These are phyloP conservation scores for Gracilaria vermiculophylla DNA, from an alignment of 23 red algal species.

Conservation along the genomic window DNA sequence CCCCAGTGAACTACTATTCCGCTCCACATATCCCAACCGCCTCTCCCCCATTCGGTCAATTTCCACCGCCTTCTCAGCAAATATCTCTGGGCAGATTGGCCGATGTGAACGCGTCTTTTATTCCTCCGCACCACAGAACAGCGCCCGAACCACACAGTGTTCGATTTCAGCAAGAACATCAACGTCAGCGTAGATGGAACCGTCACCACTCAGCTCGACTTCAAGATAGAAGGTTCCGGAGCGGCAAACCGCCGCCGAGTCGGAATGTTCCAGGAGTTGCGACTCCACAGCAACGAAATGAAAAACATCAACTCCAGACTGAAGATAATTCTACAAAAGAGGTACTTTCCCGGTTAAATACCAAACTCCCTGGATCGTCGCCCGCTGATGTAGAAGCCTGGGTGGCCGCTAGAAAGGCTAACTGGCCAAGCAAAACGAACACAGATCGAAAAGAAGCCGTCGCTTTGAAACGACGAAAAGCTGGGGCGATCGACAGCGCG, in stretches of 20 bases:
- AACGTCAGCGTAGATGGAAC: background rate
- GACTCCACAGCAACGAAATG: background rate
- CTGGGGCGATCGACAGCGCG: background rate
- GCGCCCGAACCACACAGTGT: background rate
- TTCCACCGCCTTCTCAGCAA: background rate
- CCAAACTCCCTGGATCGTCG: conserved; percentile 27
- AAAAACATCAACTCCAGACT: background rate
- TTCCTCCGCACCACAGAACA: background rate
- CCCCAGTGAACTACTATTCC: background rate
- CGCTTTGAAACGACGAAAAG: background rate
- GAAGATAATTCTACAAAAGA: background rate
- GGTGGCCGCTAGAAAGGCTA: conserved; percentile 44
- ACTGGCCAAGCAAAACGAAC: conserved; percentile 49
- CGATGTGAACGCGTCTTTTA: background rate
- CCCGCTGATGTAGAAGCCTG: conserved; percentile 29
- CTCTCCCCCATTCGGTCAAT: background rate
- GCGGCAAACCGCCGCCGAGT: background rate
- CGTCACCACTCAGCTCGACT: background rate
- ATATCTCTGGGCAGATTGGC: background rate
- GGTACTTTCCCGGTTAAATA: background rate
- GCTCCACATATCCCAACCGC: background rate
- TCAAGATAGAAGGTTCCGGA: background rate
- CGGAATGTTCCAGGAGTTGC: background rate
- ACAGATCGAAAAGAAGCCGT: conserved; percentile 25
- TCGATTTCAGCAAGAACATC: background rate